Evolutionary conservation across 768 basidiomycete genomes (phyloP), one percentile per base, ranked within the genome.

Genomic region (Boletellus emodensis): DNA sequence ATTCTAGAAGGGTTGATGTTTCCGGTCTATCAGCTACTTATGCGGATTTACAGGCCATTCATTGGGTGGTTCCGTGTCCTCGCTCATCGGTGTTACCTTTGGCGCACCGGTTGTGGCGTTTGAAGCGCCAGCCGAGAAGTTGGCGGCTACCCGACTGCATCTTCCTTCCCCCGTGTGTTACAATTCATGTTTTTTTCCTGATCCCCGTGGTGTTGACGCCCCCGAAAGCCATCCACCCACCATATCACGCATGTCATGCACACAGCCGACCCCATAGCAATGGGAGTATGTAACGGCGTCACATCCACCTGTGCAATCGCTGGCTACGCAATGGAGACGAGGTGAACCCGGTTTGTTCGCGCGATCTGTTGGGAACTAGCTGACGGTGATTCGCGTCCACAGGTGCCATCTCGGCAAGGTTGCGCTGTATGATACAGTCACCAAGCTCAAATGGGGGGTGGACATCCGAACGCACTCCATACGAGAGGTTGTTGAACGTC

Each of bases 51-150:
- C 49, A 67, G 75, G 77, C 0, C 89, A 90, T 63, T 89, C 91
- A 26, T 76, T 97, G 12, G 95, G 95, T 14, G 95, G 95, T 0
- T 75, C 88, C 0, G 69, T 98, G 17, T 84, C 94, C 2, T 82
- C 91, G 0, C 78, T 99, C 4, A 72, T 97, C 8, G 93, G 90
- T 0, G 74, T 82, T 3, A 94, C 95, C 0, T 99, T 97, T 61
- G 95, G 95, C n/a, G 83, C 75, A 4, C 95, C 95, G 0, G 88
- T 87, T 14, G 90, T 99, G 11, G 80, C 91, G 0, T 94, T 95
- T 61, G 93, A 96, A 72, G 79, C 91, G 0, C 92, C 91, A 0
- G 82, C 73, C 2, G 91, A 93, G 65, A 80, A 71, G 54, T 62
- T 79, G 43, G 83, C 94, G 2, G 81, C 94, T 0, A 68, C 71